These are phyloP conservation scores for Pythium grandisporangium DNA, from an alignment of 352 stramenopile genomes.

Conservation along the genomic window DNA sequence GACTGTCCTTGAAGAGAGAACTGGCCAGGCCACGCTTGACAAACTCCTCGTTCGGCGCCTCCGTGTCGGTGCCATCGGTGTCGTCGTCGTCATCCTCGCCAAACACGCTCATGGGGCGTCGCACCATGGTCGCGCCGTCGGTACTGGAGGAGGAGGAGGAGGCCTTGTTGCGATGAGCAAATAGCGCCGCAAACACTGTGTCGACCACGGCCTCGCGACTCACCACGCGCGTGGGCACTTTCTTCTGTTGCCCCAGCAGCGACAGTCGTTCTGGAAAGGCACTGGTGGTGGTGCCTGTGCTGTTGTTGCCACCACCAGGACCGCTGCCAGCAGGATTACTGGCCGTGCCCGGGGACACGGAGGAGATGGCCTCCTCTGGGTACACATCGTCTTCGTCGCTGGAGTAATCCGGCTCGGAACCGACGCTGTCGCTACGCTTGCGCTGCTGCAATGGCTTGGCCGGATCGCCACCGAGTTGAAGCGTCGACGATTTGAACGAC, in stretches of 20 bases:
- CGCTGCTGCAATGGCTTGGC: too few relatives aligned
- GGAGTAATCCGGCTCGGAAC: conserved; percentile 30
- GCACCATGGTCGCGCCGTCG: conserved; percentile 2
- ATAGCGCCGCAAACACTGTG: conserved; percentile 71
- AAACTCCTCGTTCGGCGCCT: conserved; percentile 79
- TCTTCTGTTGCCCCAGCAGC: conserved; percentile 75
- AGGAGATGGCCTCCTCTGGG: conserved; percentile 21
- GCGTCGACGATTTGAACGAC: too few relatives aligned
- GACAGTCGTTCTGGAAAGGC: conserved; percentile 66
- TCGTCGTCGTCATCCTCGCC: conserved; percentile 50
- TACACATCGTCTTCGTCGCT: conserved; percentile 66
- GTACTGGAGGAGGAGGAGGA: too few relatives aligned
- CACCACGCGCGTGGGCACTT: conserved; percentile 58
- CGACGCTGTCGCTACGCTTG: conserved; percentile 30
- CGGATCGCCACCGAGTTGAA: too few relatives aligned
- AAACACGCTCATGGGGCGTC: conserved; percentile 45
- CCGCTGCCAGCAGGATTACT: too few relatives aligned
- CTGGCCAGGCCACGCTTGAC: conserved; percentile 72
- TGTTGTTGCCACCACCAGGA: too few relatives aligned
- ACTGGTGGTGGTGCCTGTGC: conserved; percentile 19
- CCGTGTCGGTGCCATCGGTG: conserved; percentile 58
- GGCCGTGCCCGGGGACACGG: too few relatives aligned
- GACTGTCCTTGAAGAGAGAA: conserved; percentile 65
- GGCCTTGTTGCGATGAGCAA: conserved; percentile 30
- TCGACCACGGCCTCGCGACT: conserved; percentile 78